Evolutionary conservation across 129 eudicot species (phyloP), one percentile per base, ranked within the genome.

Genomic region (Glebionis coronaria): DNA sequence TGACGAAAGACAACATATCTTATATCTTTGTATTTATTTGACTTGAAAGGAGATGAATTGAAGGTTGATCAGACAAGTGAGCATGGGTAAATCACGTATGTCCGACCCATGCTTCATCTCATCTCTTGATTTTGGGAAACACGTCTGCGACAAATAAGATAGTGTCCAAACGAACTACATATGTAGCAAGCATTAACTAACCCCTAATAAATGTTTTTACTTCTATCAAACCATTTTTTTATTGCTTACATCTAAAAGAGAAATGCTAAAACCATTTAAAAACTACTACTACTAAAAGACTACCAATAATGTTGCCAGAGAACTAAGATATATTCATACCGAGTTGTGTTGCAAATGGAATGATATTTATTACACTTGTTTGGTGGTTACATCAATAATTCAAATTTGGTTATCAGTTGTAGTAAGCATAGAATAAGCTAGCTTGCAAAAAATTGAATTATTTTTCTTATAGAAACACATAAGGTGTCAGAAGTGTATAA

Each of bases 91-190:
- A 45, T 58, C 59, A 64, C 64, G 20, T 46, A 55, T 64, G 72
- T 65, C 72, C 66, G 44, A 40, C 67, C 78, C 78, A 74, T 74
- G 72, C 73, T 56, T 73, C 72, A 57, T 23, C 72, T 67, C 58
- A 65, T 74, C 66, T 64, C 62, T 57, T 44, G 59, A 56, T 74
- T 74, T 74, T 66, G 72, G 78, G 78, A 38, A 74, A 66, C 78
- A 74, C 78, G n/a, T 73, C 49, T 64, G n/a, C n/a, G 52, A 69
- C 73, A 54, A 40, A 69, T 4, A 58, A 18, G 42, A 46, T 56
- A 19, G 65, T 64, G 66, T 25, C 78, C 63, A 54, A 73, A 64
- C 58, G 56, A 56, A 44, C 25, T 69, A 56, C 65, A 11, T 69
- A 31, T 3, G 61, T 12, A 44, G 8, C 72, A 46, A 54, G 66